phyloP scores from a whole-genome alignment of 1,139 yeast species.

The Saccharomycopsis crataegensis region DNA sequence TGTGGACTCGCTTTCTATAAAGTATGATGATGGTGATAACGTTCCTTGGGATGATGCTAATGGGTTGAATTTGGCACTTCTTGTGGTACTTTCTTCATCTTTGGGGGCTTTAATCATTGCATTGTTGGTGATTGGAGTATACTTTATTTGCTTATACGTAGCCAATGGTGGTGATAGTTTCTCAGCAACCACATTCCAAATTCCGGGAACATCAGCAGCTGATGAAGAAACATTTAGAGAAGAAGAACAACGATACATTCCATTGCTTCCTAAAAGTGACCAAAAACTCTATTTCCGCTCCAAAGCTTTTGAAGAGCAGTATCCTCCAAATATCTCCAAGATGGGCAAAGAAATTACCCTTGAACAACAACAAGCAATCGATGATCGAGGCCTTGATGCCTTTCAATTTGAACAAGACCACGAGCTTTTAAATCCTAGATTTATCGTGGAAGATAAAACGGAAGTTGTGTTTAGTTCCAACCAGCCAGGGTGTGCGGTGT shows the following conservation, averaged over 20 bases:
- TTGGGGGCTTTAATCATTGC: conserved; percentile 33
- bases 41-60: background rate
- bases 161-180: conserved; percentile 23
- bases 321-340: conserved; percentile 35
- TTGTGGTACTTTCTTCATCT: conserved; percentile 34
- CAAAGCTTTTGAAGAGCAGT: conserved; percentile 30
- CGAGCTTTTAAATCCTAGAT: conserved; percentile 32
- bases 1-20: background rate
- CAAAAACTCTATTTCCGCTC: conserved; percentile 31
- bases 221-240: conserved; percentile 30
- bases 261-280: conserved; percentile 30
- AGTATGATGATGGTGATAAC: background rate
- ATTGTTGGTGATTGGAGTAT: conserved; percentile 31
- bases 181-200: conserved; percentile 31
- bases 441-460: conserved; percentile 53
- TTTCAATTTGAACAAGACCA: conserved; percentile 36
- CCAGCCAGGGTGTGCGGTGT: conserved; percentile 38
- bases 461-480: conserved; percentile 45
- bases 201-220: conserved; percentile 30
- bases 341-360: conserved; percentile 34
- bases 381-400: conserved; percentile 44
- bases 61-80: conserved; percentile 32
- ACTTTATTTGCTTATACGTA: conserved; percentile 31
- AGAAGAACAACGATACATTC: conserved; percentile 29
- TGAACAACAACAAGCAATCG: conserved; percentile 32